These are phyloP conservation scores for Alternaria burnsii DNA, from an alignment of 2,329 filamentous ascomycete species.

Conservation along the genomic window DNA sequence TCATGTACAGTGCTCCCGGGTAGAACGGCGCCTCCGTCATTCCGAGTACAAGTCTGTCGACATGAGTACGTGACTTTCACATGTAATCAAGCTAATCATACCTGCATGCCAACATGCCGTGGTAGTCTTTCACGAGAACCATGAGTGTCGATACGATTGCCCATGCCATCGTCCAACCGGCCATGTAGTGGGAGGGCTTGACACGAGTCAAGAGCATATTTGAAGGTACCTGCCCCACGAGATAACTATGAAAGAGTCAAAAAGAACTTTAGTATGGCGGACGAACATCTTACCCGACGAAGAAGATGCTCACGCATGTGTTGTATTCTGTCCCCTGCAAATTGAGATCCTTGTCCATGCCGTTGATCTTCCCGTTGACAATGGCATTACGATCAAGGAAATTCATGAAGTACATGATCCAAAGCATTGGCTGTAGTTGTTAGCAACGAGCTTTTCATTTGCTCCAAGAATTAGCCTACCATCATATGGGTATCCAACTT, in stretches of 20 bases:
- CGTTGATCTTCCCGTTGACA: constrained; percentile 59
- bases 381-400: constrained; percentile 70
- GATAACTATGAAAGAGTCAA: constrained; percentile 36
- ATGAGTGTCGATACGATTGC: constrained; percentile 44
- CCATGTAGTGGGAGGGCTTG: constrained; percentile 40
- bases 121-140: constrained; percentile 28
- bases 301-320: constrained; percentile 66
- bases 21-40: constrained; percentile 27
- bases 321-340: constrained; percentile 67
- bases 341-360: constrained; percentile 29
- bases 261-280: constrained; percentile 10
- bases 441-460: neutral
- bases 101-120: constrained; percentile 41
- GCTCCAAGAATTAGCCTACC: constrained; percentile 6
- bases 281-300: constrained; percentile 53
- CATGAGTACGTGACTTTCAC: neutral
- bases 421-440: constrained; percentile 15
- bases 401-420: constrained; percentile 40
- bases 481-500: constrained; percentile 40
- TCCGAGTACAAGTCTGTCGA: neutral
- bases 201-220: constrained; percentile 54
- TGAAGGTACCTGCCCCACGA: constrained; percentile 49
- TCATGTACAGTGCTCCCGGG: constrained; percentile 46
- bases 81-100: constrained; percentile 1
- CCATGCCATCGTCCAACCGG: constrained; percentile 47